Evolutionary conservation across 352 stramenopile species (phyloP).

Genomic region (Phytopythium aichiense): DNA sequence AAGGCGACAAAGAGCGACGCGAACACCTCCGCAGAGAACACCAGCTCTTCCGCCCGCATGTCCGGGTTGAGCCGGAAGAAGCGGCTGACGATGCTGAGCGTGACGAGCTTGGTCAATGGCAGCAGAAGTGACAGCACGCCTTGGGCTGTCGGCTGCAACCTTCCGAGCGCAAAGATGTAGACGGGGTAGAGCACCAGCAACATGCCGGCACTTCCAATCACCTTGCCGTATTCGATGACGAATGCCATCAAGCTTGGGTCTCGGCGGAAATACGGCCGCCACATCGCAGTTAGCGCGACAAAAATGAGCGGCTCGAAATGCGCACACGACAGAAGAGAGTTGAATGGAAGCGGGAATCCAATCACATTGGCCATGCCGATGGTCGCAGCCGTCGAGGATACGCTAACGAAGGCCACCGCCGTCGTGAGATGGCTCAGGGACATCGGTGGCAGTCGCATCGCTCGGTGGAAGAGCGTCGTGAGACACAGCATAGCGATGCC

Average conservation of each 20-base stretch:
- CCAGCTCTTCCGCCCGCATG: constrained; percentile 13
- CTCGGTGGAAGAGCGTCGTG: constrained; percentile 8
- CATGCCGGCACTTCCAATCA: constrained; percentile 9
- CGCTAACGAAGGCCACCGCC: constrained; percentile 1
- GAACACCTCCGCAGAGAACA: constrained; percentile 20
- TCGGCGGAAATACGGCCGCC: constrained; percentile 10
- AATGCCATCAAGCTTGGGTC: constrained; percentile 2
- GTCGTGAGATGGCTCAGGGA: background rate
- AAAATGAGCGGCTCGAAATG: constrained; percentile 6
- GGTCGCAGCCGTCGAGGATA: background rate
- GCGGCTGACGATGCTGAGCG: constrained; percentile 12
- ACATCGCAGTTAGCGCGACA: constrained; percentile 1
- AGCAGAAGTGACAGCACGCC: constrained; percentile 13
- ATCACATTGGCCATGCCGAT: constrained; percentile 8
- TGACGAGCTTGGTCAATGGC: constrained; percentile 16
- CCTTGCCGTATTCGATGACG: constrained; percentile 9
- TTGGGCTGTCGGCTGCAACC: constrained; percentile 8
- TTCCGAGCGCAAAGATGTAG: constrained; percentile 21
- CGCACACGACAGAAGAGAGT: background rate
- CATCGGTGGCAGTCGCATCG: constrained; percentile 9
- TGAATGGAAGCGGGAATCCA: background rate
- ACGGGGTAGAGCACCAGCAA: constrained; percentile 13
- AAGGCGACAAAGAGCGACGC: constrained; percentile 28
- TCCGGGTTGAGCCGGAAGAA: constrained; percentile 14
- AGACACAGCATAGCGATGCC: constrained; percentile 7